Base-by-base conservation (phyloP, 257 asterid species). In the Penstemon barbatus region DNA sequence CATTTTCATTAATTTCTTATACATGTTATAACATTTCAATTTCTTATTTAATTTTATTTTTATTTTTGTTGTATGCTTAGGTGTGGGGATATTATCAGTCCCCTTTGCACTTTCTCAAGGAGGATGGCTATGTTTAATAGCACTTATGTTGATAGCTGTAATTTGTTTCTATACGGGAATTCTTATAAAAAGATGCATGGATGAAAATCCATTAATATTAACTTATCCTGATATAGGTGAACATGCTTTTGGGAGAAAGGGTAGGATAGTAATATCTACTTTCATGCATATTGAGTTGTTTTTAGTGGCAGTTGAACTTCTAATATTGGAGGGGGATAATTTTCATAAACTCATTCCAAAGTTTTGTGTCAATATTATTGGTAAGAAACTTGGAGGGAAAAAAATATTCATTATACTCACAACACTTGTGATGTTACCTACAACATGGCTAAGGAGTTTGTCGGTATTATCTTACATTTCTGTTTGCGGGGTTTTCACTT, bases 171-270 rank as follows among this genome's bases (percentile, higher is more conserved):
- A 71, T 15, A 82, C 79, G 2, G 80, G 79, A 2, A 9, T 79
- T 12, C 78, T 76, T 41, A 12, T 76, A 3, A 71, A 56, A 38
- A 63, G 61, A 55, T 77, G 82, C 63, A 42, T 61, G 66, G 66
- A 61, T 36, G 39, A 63, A 5, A 54, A 78, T 58, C 74, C 77
- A 19, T 48, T 51, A 3, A 72, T 74, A 0, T 57, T 46, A 42
- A 69, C 83, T 8, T 82, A 79, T 54, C 81, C 85, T 2, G 81
- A 82, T 43, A 82, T 79, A 9, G 83, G 79, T 11, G 59, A 49
- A 49, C 66, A 74, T 15, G 85, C 81, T 3, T 82, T 74, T 50
- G 80, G 85, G 41, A 66, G 41, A 4, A 82, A 65, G 33, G 85
- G 81, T 10, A 79, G 76, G 69, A 19, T 36, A 4, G 37, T 61